Base-by-base conservation (phyloP, 768 basidiomycete genomes). In the Pleurotus pulmonarius region DNA sequence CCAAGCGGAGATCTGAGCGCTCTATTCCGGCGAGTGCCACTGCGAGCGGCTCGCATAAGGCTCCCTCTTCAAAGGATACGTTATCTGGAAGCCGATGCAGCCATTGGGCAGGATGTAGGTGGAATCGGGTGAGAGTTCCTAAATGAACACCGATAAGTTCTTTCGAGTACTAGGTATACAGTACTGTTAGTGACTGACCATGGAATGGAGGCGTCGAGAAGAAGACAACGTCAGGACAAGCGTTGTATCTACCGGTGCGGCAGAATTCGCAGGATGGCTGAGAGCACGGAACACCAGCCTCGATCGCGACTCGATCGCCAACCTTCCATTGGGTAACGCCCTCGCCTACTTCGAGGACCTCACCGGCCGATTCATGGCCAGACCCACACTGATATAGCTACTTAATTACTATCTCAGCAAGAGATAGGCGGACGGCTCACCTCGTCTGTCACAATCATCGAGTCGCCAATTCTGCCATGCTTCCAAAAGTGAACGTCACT, bases 401-500 rank as follows among this genome's bases (percentile, higher is more conserved):
- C 46, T 20, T 24, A 49, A 24, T 45, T 39, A 16, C 15, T 24
- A 24, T 20, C 8, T 1, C 2, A 47, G 9, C 11, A 34, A 34
- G 34, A 44, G 53, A 45, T 49, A 1, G 22, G 38, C 25, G 15
- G 16, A 25, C 45, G 43, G 56, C 64, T 59, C 56, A 82, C 84
- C 70, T 87, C 85, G 58, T 86, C 85, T 12, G 80, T 83, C 25
- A 87, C 85, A 20, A 87, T 72, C 86, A 87, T 87, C 0, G 83
- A 83, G 61, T 85, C 83, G 7, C 86, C 86, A 51, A 87, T 77
- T 40, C 83, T 72, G 5, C 86, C 86, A 66, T 87, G 83, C 59
- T 85, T 77, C 86, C 86, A 88, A 66, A 87, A 87, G 64, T 88
- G 86, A 60, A 88, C 83, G 58, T 87, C 86, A 46, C 83, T 86